Conservation (phyloP, 202 grass and related monocot genomes). For the Cymbopogon flexuosus region DNA sequence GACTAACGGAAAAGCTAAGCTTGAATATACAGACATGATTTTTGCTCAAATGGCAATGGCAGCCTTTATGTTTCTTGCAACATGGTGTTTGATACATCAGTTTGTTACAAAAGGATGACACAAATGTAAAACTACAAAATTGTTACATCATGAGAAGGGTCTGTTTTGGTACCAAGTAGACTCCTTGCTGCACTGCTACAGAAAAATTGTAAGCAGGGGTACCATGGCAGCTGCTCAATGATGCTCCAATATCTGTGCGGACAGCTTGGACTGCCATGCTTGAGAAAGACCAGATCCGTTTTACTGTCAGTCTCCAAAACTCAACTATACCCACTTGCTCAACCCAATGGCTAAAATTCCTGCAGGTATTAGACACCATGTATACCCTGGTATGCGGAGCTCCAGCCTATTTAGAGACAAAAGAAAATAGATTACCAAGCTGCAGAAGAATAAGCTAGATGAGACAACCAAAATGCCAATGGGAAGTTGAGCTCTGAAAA, state of each 20-base stretch:
- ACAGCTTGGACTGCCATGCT: background rate
- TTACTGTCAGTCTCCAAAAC: background rate
- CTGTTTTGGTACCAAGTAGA: background rate
- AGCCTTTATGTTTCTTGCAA: background rate
- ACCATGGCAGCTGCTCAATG: background rate
- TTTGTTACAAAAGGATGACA: slow-evolving; percentile 24
- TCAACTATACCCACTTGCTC: background rate
- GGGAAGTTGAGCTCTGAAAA: background rate
- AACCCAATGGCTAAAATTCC: background rate
- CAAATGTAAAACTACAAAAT: slow-evolving; percentile 30
- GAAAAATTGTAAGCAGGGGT: background rate
- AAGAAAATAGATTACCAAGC: background rate
- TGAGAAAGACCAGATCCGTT: background rate
- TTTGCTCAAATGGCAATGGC: background rate
- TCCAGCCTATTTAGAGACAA: background rate
- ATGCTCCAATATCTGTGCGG: background rate
- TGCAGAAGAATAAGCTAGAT: background rate
- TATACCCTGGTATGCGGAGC: background rate
- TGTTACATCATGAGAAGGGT: slow-evolving; percentile 2
- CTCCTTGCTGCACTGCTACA: background rate
- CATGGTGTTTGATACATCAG: background rate
- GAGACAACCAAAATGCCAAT: background rate
- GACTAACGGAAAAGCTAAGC: background rate
- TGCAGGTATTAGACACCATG: background rate
- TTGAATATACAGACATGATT: background rate